phyloP scores from a whole-genome alignment of 1,139 yeast genomes.

The Suhomyces guaymorum region DNA sequence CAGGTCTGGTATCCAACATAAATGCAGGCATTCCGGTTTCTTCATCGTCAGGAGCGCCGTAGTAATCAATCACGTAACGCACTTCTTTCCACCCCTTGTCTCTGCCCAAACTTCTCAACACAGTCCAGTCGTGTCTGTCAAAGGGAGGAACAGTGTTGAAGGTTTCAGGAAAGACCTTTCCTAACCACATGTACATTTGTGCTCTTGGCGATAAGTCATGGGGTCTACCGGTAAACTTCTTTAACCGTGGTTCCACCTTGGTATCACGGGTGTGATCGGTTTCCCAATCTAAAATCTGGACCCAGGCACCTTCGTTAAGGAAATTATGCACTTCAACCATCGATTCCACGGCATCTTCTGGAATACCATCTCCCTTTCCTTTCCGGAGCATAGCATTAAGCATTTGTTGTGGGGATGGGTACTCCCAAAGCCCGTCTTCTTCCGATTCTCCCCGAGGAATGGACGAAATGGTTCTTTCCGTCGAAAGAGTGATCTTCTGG shows the following conservation, averaged over 20 bases:
- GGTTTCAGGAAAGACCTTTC: conserved; percentile 68
- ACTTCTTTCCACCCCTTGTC: conserved; percentile 53
- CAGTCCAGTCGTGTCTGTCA: conserved; percentile 99
- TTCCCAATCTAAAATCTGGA: conserved; percentile 92
- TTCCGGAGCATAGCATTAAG: conserved; percentile 94
- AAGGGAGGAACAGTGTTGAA: conserved; percentile 86
- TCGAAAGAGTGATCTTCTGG: conserved; percentile 74
- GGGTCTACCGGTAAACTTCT: conserved; percentile 91
- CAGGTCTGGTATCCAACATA: conserved; percentile 92
- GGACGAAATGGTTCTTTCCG: conserved; percentile 77
- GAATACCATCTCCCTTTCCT: conserved; percentile 83
- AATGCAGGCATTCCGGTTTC: conserved; percentile 88
- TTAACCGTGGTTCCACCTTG: conserved; percentile 67
- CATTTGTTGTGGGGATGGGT: conserved; percentile 99
- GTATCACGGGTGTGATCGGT: conserved; percentile 51
- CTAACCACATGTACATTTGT: conserved; percentile 60
- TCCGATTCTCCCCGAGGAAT: conserved; percentile 81
- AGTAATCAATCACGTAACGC: conserved; percentile 93
- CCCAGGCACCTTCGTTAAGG: conserved; percentile 97
- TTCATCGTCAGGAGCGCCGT: conserved; percentile 88
- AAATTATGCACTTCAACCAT: conserved; percentile 98
- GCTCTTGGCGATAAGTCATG: conserved; percentile 90
- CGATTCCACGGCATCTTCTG: conserved; percentile 92
- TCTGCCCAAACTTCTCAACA: conserved; percentile 62
- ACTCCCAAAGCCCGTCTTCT: conserved; percentile 86